phyloP scores from a whole-genome alignment of 2,329 filamentous ascomycete species.

The Ambrosiella beaveri region DNA sequence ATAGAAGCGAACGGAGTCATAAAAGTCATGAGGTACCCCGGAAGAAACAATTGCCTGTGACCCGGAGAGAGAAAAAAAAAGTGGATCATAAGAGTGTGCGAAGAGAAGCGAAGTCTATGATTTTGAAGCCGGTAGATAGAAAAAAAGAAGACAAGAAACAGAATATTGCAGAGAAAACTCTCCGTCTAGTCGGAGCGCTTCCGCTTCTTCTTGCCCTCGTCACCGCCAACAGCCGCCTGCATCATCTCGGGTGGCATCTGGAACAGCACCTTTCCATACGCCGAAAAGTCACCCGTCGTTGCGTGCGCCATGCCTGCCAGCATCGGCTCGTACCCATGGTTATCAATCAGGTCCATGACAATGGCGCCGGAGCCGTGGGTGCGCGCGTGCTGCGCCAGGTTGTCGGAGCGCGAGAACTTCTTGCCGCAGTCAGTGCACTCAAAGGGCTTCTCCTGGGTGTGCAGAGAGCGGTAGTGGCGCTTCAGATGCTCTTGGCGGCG shows the following conservation, averaged over 20 bases:
- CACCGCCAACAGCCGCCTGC: constrained; percentile 38
- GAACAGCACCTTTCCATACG: constrained; percentile 63
- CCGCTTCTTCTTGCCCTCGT: constrained; percentile 37
- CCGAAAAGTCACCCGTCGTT: constrained; percentile 44
- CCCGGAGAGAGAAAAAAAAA: not conserved
- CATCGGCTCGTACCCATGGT: constrained; percentile 37
- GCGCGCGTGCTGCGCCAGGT: constrained; percentile 85
- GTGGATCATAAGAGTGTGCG: not conserved
- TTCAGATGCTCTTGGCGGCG: constrained; percentile 96
- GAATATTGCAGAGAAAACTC: not conserved
- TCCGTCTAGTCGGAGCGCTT: constrained; percentile 51
- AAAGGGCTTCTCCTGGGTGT: constrained; percentile 97
- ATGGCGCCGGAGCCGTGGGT: constrained; percentile 84
- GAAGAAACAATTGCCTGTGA: not conserved
- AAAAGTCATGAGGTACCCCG: not conserved
- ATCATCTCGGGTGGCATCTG: constrained; percentile 60
- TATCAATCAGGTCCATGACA: constrained; percentile 74
- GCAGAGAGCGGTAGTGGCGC: constrained; percentile 93
- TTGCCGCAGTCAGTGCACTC: constrained; percentile 96
- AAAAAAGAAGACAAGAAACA: not conserved
- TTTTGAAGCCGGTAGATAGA: not conserved
- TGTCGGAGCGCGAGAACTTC: constrained; percentile 97
- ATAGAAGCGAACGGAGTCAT: constrained; percentile 6
- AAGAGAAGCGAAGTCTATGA: not conserved
- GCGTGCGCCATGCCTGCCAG: constrained; percentile 19